Evolutionary conservation across 2,329 filamentous ascomycete genomes (phyloP).

Genomic region (Mollisia scopiformis): DNA sequence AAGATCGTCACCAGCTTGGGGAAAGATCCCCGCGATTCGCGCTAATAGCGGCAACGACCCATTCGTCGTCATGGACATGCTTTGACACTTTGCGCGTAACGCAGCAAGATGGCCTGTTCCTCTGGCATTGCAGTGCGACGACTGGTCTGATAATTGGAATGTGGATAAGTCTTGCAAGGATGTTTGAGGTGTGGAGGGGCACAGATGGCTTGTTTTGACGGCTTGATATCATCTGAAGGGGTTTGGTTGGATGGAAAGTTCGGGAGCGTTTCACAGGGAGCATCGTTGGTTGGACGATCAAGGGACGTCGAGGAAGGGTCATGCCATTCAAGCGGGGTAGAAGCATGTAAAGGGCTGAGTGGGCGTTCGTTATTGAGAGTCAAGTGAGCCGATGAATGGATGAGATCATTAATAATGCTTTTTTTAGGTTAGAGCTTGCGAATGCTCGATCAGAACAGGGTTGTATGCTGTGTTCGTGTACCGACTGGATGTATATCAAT

Average conservation of each 20-base stretch:
- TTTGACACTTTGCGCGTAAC: background rate
- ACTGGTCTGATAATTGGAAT: constrained; percentile 28
- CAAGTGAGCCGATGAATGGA: constrained; percentile 6
- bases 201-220: background rate
- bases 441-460: background rate
- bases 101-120: constrained; percentile 1
- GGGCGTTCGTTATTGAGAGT: background rate
- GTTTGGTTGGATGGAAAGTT: constrained; percentile 5
- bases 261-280: background rate
- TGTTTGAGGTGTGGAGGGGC: constrained; percentile 15
- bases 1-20: background rate
- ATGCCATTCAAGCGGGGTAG: constrained; percentile 17
- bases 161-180: constrained; percentile 14
- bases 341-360: constrained; percentile 9
- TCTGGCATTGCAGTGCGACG: background rate
- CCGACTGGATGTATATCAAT: background rate
- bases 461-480: background rate
- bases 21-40: constrained; percentile 13
- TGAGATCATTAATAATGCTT: constrained; percentile 19
- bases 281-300: constrained; percentile 3
- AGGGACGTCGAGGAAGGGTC: background rate
- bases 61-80: constrained; percentile 12
- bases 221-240: background rate
- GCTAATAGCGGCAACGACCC: constrained; percentile 7
- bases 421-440: background rate